Evolutionary conservation across 495 filamentous ascomycete species (phyloP), one percentile per base, ranked within the genome.

Genomic region (Pseudevernia furfuracea): DNA sequence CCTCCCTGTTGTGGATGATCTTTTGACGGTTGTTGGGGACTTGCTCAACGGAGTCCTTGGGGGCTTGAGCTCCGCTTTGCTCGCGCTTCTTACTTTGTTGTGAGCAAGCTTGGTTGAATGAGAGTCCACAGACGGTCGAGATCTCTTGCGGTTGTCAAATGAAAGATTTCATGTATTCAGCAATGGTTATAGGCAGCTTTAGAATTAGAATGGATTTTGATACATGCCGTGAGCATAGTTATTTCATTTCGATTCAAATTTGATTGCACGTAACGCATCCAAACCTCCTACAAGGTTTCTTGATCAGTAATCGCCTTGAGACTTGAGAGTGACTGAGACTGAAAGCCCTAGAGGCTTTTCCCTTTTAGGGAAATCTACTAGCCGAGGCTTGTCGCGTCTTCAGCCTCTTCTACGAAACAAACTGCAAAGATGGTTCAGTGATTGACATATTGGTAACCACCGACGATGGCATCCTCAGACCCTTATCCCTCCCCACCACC

Each of bases 401-500:
- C 34, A 36, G 34, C 34, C 34, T 36, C 34, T 6, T 43, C 3
- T 10, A n/a, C 14, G 19, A 14, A 25, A 23, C 9, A 4, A 12
- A 11, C 23, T n/a, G 4, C 46, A 25, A 4, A 4, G 4, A 49
- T 28, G 10, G 12, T 28, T 49, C n/a, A 49, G 14, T 12, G 46
- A 49, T 15, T 28, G 10, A 23, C 46, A 14, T 25, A 28, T 15
- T 62, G 1, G 17, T 14, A 3, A 23, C 21, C 23, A 34, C 12
- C 55, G 19, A 43, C n/a, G 38, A 66, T 66, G 64, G 48, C 64
- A 39, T 37, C 64, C 11, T 7, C 61, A 32, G 65, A 68, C 12
- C 65, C 56, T n/a, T 66, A 70, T 53, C 66, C 68, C 25, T 66
- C 66, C 0, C 66, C 70, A 30, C 60, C 66, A 11, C 56, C 64